Conservation (phyloP, 2,329 filamentous ascomycete genomes). For the Pseudocercospora musae region DNA sequence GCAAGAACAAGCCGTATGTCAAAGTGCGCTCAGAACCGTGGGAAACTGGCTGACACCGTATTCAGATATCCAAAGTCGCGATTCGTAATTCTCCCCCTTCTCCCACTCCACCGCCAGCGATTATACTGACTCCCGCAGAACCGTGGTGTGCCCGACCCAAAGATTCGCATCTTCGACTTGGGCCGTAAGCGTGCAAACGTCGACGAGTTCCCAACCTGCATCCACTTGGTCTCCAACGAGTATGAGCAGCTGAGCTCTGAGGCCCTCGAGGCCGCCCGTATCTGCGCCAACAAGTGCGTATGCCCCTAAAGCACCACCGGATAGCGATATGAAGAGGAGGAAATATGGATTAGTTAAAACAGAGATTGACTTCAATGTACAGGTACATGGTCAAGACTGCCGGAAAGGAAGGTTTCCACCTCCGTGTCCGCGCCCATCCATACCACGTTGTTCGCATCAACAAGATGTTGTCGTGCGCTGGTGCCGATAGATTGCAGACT, state of each 20-base stretch:
- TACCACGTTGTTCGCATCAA: conserved; percentile 99
- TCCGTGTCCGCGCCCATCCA: conserved; percentile 82
- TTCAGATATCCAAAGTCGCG: conserved; percentile 77
- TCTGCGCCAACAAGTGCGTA: conserved; percentile 97
- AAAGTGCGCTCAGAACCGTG: background rate
- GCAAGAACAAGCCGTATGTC: conserved; percentile 99
- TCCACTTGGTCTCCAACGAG: conserved; percentile 99
- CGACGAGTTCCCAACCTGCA: conserved; percentile 98
- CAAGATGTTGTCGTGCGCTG: conserved; percentile 99
- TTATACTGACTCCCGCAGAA: conserved; percentile 50
- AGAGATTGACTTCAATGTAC: conserved; percentile 5
- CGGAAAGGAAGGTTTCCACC: conserved; percentile 70
- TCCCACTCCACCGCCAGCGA: background rate
- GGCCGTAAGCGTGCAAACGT: conserved; percentile 86
- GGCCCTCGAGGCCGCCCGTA: conserved; percentile 98
- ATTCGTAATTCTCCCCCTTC: conserved; percentile 52
- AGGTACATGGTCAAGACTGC: conserved; percentile 67
- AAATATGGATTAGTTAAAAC: background rate
- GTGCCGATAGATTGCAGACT: conserved; percentile 99
- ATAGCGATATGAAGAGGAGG: conserved; percentile 1
- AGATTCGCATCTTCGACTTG: conserved; percentile 74
- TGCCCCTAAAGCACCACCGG: background rate
- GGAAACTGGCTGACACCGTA: background rate
- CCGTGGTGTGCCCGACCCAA: conserved; percentile 75
- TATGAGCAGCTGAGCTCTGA: conserved; percentile 99